Base-by-base conservation (phyloP, 306 rosid species). In the Dalbergia cultrata region DNA sequence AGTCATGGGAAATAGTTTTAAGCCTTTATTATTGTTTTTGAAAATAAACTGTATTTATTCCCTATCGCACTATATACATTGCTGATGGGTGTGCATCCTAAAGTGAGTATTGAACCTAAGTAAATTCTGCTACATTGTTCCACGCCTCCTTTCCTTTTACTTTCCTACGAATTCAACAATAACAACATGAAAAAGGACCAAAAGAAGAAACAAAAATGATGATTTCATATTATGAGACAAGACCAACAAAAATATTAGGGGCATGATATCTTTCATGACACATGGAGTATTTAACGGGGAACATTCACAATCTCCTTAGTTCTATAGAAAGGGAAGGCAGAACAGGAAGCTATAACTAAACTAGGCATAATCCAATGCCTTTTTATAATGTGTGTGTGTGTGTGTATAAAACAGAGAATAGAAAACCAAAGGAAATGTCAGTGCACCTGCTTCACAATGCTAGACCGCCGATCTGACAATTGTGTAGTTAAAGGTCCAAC, bases 401-500 rank as follows among this genome's bases (percentile, higher is more conserved):
- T 37, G 41, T 37, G 39, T 35, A 3, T 35, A 6, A 50, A 5
- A 50, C 57, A 17, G 47, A 74, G 4, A 57, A 17, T 16, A 49
- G 44, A 31, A 76, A 80, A 63, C 18, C 63, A 73, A 41, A 74
- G 56, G 66, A 61, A 41, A 77, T 37, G 67, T 44, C 35, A 84
- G 61, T 13, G 31, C 70, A 93, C 99, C 99, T 96, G 99, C 89
- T 96, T 96, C 87, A 96, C 99, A 83, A 96, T 85, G 90, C 86
- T 93, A 76, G 99, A 96, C 92, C 99, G 86, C 78, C 99, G 88
- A 83, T 96, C 99, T n/a, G 99, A 88, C 82, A 96, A 87, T 78
- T 96, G 99, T 17, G 85, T 76, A 84, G 92, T 93, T 67, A 96
- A 85, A 81, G 99, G 99, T 52, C 97, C 97, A 84, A 87, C 88